These are phyloP conservation scores for Serendipita vermifera DNA, from an alignment of 768 basidiomycete genomes.

Conservation along the genomic window DNA sequence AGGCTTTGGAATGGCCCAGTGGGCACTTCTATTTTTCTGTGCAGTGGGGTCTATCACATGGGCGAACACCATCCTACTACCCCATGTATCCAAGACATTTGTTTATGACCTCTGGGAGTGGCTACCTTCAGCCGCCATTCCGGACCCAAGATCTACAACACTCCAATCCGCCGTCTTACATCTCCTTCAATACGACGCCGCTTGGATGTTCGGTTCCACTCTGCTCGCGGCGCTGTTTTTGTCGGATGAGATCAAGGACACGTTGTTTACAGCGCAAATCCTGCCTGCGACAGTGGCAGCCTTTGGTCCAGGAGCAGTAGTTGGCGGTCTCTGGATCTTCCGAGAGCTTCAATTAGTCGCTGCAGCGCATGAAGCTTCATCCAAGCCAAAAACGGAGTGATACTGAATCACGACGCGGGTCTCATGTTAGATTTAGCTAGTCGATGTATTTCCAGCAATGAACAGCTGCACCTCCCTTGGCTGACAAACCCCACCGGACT, in stretches of 20 bases:
- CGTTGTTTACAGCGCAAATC: not conserved
- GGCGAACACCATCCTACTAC: not conserved
- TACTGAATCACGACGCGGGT: not conserved
- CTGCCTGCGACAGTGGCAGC: not conserved
- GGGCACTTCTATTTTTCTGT: not conserved
- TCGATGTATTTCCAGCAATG: not conserved
- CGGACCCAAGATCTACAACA: not conserved
- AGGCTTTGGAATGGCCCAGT: not conserved
- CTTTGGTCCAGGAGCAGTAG: not conserved
- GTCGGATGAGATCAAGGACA: not conserved
- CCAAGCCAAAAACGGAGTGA: not conserved
- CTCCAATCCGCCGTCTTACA: not conserved
- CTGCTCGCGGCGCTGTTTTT: not conserved
- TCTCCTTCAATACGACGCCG: not conserved
- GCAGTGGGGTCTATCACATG: not conserved
- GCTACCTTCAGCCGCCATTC: not conserved
- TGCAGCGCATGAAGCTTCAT: not conserved
- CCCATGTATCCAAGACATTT: not conserved
- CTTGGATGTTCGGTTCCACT: not conserved
- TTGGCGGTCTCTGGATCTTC: not conserved
- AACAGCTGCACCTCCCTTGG: not conserved
- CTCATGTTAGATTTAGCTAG: not conserved
- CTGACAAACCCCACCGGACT: not conserved
- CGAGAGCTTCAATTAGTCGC: conserved; percentile 1
- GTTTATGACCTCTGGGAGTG: not conserved